Evolutionary conservation across 805 yeast genomes (phyloP), one percentile per base, ranked within the genome.

Genomic region (Starmera dryadoides): DNA sequence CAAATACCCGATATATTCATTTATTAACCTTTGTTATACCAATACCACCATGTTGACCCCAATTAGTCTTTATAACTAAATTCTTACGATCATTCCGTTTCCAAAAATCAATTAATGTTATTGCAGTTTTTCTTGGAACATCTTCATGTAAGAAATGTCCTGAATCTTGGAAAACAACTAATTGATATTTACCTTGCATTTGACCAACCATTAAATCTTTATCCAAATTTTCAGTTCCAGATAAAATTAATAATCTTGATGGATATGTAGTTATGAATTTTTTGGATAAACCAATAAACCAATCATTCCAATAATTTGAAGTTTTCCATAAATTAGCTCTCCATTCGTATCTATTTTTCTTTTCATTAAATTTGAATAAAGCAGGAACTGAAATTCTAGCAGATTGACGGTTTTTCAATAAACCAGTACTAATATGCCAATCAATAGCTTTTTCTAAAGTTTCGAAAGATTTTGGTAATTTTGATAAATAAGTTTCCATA

Each of bases 81-180:
- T 49, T 56, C 20, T 48, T 53, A 33, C 48, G 55, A 42, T 62
- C 69, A 42, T 68, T 69, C 40, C 74, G 54, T 43, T 55, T 62
- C 66, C 71, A 67, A 41, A 69, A 69, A 42, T 69, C 75, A 9
- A 66, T 47, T 15, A 69, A 39, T 8, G 82, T 73, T 0, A 73
- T 42, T 0, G 89, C 82, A 0, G 85, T 70, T 49, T 81, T 82
- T 4, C 55, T 60, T 0, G 97, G 93, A 6, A 74, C 70, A 58
- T 93, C 99, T 56, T 93, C 98, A 35, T 93, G 98, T n/a, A 94
- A 65, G 50, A 89, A 93, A 62, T 93, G 99, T 2, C 98, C 97
- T 2, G 88, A 68, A 39, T 80, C 82, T 45, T 72, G 77, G 56
- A 87, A 81, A 4, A 88, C 93, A 12, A 86, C 79, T 31, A 93